These are phyloP conservation scores for Purpureocillium takamizusanense DNA, from an alignment of 2,329 filamentous ascomycete species.

Conservation along the genomic window DNA sequence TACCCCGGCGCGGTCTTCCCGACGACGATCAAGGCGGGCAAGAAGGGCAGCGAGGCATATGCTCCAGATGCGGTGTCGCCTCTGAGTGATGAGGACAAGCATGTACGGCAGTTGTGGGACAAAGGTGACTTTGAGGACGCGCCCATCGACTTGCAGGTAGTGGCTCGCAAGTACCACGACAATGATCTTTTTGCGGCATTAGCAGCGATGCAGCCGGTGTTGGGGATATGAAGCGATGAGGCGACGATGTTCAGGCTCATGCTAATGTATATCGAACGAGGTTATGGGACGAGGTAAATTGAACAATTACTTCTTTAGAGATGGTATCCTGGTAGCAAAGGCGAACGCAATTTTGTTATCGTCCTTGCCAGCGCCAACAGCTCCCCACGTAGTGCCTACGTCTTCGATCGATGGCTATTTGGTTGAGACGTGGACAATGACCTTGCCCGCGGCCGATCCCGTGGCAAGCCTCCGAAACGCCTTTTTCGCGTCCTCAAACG, in stretches of 20 bases:
- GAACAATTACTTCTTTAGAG: too few species aligned
- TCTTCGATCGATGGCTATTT: conserved; percentile 3
- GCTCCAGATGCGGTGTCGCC: not conserved
- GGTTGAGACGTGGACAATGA: conserved; percentile 29
- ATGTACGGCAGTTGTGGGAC: conserved; percentile 20
- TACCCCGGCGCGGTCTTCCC: conserved; percentile 24
- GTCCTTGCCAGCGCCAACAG: too few species aligned
- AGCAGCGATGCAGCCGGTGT: not conserved
- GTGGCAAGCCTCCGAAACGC: conserved; percentile 52
- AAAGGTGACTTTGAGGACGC: conserved; percentile 23
- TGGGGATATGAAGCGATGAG: too few species aligned
- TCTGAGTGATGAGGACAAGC: conserved; percentile 6
- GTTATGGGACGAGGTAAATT: too few species aligned
- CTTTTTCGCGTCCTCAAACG: conserved; percentile 44
- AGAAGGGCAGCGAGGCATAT: conserved; percentile 1
- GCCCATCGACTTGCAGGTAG: conserved; percentile 22
- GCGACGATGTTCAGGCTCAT: too few species aligned
- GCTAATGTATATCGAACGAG: too few species aligned
- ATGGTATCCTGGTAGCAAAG: too few species aligned
- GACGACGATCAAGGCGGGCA: conserved; percentile 14
- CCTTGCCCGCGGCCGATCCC: conserved; percentile 51
- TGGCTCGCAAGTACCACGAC: conserved; percentile 24
- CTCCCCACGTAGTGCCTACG: too few species aligned
- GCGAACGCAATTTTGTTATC: too few species aligned
- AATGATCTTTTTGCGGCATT: conserved; percentile 21